These are phyloP conservation scores for Sarocladium strictum DNA, from an alignment of 2,329 filamentous ascomycete genomes.

Conservation along the genomic window DNA sequence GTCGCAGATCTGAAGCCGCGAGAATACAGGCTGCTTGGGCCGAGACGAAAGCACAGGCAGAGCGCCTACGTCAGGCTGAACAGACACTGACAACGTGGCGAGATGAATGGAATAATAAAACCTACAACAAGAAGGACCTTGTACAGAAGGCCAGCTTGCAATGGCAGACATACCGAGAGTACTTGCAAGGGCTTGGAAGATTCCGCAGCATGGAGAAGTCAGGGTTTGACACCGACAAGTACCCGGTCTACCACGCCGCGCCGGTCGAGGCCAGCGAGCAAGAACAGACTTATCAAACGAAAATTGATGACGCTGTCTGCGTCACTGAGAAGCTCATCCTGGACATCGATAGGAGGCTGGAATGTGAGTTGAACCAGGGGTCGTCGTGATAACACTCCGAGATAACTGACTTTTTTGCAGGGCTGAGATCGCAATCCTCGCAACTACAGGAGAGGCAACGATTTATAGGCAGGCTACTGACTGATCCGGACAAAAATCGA, in stretches of 20 bases:
- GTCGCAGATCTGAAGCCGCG: constrained; percentile 38
- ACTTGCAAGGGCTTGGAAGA: constrained; percentile 28
- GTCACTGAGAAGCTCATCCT: constrained; percentile 26
- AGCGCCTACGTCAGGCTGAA: constrained; percentile 19
- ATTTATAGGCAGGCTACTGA: constrained; percentile 33
- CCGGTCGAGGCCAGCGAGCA: constrained; percentile 29
- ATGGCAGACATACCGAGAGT: constrained; percentile 26
- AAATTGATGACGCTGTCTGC: constrained; percentile 27
- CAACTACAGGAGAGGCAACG: constrained; percentile 28
- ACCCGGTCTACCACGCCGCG: constrained; percentile 32
- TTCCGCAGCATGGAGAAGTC: constrained; percentile 32
- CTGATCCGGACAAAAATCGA: constrained; percentile 31
- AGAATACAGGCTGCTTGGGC: constrained; percentile 35
- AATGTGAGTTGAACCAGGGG: neutral
- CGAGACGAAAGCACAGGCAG: constrained; percentile 21
- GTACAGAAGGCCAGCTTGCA: constrained; percentile 24
- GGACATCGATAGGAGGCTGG: constrained; percentile 14
- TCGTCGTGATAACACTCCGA: too few relatives aligned
- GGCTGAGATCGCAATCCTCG: constrained; percentile 24
- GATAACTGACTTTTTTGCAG: too few relatives aligned
- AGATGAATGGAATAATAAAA: constrained; percentile 20
- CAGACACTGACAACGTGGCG: constrained; percentile 21
- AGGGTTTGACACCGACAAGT: constrained; percentile 30
- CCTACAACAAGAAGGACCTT: constrained; percentile 23
- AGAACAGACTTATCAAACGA: constrained; percentile 23